Evolutionary conservation across 345 rosid species (phyloP).

Genomic region (Diplotaxis tenuifolia): DNA sequence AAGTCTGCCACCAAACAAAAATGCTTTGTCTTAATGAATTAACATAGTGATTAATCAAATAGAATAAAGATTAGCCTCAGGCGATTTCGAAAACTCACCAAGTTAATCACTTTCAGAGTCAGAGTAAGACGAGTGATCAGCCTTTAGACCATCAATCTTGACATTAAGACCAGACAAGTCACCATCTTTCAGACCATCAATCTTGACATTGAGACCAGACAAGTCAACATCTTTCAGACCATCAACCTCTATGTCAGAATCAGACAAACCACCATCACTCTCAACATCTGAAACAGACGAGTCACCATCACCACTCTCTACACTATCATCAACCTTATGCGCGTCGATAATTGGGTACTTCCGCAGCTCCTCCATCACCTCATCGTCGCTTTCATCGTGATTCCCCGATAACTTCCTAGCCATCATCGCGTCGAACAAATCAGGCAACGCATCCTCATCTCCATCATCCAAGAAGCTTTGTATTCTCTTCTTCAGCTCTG

Average conservation of each 20-base stretch:
- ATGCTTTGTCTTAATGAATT: neutral
- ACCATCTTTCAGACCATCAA: neutral
- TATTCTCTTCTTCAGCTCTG: constrained; percentile 63
- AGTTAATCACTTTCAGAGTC: constrained; percentile 30
- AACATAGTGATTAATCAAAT: neutral
- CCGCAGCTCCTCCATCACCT: constrained; percentile 47
- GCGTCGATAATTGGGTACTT: constrained; percentile 16
- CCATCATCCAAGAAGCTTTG: constrained; percentile 46
- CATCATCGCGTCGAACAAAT: constrained; percentile 58
- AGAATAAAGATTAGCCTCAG: neutral
- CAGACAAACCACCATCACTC: constrained; percentile 7
- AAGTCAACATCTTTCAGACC: neutral
- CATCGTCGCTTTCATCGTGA: constrained; percentile 56
- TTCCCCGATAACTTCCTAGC: constrained; percentile 62
- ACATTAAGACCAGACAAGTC: neutral
- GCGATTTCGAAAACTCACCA: constrained; percentile 7
- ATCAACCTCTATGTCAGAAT: constrained; percentile 15
- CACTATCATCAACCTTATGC: neutral
- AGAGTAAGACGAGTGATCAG: neutral
- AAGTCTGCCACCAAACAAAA: constrained; percentile 9
- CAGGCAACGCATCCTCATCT: constrained; percentile 55
- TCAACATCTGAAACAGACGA: too few relatives aligned
- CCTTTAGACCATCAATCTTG: neutral
- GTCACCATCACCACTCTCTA: neutral
- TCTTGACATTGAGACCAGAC: constrained; percentile 8